Conservation (phyloP, 768 basidiomycete species). For the Leccinum barrowsii region DNA sequence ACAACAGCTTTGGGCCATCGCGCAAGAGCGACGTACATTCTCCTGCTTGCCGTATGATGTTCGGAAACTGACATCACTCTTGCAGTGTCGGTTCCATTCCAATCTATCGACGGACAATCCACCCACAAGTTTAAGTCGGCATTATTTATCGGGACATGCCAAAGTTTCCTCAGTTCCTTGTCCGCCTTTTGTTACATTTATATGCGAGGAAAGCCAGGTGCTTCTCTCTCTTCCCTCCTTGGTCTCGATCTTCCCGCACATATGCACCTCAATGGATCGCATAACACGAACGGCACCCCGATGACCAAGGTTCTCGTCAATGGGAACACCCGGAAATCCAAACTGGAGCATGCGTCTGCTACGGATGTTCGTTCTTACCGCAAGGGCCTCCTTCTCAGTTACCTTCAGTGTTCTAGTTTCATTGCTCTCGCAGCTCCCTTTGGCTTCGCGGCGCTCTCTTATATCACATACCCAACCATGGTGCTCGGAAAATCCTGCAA, state of each 20-base stretch:
- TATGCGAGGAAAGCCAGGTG: constrained; percentile 51
- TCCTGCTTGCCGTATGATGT: neutral
- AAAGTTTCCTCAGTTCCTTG: constrained; percentile 73
- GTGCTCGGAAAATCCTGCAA: constrained; percentile 99
- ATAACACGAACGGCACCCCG: constrained; percentile 25
- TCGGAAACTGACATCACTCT: neutral
- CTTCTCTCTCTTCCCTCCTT: constrained; percentile 53
- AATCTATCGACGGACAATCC: constrained; percentile 56
- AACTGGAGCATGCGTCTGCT: constrained; percentile 24
- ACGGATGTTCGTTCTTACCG: constrained; percentile 34
- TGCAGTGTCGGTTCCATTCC: constrained; percentile 81
- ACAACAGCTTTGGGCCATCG: constrained; percentile 79
- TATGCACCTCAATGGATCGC: constrained; percentile 17
- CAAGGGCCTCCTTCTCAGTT: constrained; percentile 59
- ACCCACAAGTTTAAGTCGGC: constrained; percentile 81
- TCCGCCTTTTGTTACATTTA: constrained; percentile 77
- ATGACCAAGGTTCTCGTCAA: constrained; percentile 38
- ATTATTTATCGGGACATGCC: constrained; percentile 80
- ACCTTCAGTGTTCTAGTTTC: constrained; percentile 81
- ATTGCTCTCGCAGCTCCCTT: constrained; percentile 93
- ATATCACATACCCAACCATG: constrained; percentile 98
- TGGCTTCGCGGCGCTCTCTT: constrained; percentile 90
- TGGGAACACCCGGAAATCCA: constrained; percentile 24
- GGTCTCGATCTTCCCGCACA: constrained; percentile 47
- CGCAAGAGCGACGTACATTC: constrained; percentile 84